Evolutionary conservation across 2,329 filamentous ascomycete genomes (phyloP).

Genomic region (Aspergillus piperis): DNA sequence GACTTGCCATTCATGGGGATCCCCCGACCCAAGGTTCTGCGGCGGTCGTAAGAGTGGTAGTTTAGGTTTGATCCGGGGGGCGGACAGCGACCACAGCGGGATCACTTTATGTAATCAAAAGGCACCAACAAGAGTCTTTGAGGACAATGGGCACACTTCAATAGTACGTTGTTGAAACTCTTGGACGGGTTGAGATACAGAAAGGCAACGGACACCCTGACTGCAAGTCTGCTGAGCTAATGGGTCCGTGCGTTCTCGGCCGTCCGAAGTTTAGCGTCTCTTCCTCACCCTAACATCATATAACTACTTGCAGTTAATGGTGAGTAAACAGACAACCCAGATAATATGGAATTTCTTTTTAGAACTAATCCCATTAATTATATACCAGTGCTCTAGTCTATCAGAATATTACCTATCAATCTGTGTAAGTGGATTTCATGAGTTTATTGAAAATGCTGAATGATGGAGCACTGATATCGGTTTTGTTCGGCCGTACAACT

Average conservation of each 20-base stretch:
- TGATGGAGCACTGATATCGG: too few relatives aligned
- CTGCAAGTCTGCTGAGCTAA: constrained; percentile 5
- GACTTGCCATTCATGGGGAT: constrained; percentile 35
- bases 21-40: constrained; percentile 8
- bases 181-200: not conserved
- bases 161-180: too few relatives aligned
- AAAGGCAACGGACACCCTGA: not conserved
- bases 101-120: not conserved
- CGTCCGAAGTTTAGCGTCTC: not conserved
- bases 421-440: too few relatives aligned
- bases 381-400: too few relatives aligned
- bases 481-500: too few relatives aligned
- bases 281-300: too few relatives aligned
- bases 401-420: too few relatives aligned
- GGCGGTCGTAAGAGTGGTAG: not conserved
- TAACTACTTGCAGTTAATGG: too few relatives aligned
- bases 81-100: not conserved
- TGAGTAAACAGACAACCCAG: too few relatives aligned
- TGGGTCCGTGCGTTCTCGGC: not conserved
- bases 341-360: too few relatives aligned
- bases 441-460: too few relatives aligned
- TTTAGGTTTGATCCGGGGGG: not conserved
- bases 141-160: not conserved
- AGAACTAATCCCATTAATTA: accelerated
- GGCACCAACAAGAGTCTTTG: not conserved